Evolutionary conservation across 2,329 filamentous ascomycete genomes (phyloP).

Genomic region (Colletotrichum magnum): DNA sequence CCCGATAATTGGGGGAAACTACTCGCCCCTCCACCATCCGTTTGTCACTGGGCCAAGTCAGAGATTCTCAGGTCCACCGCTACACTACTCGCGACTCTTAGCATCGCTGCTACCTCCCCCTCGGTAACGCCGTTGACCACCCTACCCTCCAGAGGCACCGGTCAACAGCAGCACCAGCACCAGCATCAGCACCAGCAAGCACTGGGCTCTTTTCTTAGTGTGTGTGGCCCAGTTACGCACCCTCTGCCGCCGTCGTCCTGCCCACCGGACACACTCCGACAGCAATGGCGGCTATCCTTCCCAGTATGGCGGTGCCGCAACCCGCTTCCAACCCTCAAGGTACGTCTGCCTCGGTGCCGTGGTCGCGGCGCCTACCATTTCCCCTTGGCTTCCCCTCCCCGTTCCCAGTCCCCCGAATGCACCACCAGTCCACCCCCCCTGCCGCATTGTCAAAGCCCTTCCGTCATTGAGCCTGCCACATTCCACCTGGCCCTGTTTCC

Average conservation of each 20-base stretch:
- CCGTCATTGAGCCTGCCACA: conserved; percentile 34
- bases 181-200: conserved; percentile 20
- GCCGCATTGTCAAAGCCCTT: conserved; percentile 24
- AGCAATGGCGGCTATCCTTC: conserved; percentile 31
- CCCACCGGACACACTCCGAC: conserved; percentile 30
- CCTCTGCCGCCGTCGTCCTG: conserved; percentile 22
- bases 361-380: conserved; percentile 3
- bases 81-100: conserved; percentile 1
- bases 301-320: conserved; percentile 31
- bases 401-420: not conserved
- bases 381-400: not conserved
- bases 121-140: conserved; percentile 35
- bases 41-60: conserved; percentile 11
- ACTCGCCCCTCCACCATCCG: conserved; percentile 17
- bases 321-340: conserved; percentile 31
- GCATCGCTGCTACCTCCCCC: conserved; percentile 7
- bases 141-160: not conserved
- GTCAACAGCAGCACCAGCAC: conserved; percentile 16
- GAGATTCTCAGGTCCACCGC: not conserved
- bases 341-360: conserved; percentile 16
- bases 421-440: conserved; percentile 10
- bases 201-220: conserved; percentile 32
- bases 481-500: conserved; percentile 37
- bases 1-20: conserved; percentile 27
- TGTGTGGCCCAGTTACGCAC: conserved; percentile 39